Evolutionary conservation across 192 early-diverging fungal genomes (phyloP).

Genomic region (Mortierella hygrophila): DNA sequence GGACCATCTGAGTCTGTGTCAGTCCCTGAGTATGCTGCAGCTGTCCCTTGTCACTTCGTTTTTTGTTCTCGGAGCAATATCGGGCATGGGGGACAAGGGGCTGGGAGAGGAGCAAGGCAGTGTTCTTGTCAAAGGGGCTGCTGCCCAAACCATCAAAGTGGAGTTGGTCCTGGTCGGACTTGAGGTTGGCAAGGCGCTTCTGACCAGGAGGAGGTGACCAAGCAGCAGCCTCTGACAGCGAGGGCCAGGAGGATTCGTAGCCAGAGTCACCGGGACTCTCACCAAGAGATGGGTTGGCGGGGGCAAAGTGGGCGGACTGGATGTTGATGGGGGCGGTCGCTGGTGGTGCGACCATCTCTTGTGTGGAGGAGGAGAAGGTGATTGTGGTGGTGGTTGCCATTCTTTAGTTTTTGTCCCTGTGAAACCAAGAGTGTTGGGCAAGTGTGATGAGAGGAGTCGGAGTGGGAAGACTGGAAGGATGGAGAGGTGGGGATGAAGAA

Average conservation of each 20-base stretch:
- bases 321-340: constrained; percentile 43
- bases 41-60: neutral
- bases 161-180: neutral
- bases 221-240: constrained; percentile 47
- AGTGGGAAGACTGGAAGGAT: neutral
- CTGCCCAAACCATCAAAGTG: neutral
- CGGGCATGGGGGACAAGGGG: neutral
- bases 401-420: neutral
- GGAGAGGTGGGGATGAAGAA: neutral
- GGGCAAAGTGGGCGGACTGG: constrained; percentile 8
- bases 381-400: constrained; percentile 25
- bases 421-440: neutral
- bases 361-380: neutral
- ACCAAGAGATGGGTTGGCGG: constrained; percentile 3
- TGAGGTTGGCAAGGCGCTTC: constrained; percentile 15
- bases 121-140: constrained; percentile 17
- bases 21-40: neutral
- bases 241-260: constrained; percentile 56
- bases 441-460: neutral
- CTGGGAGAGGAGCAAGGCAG: neutral
- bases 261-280: constrained; percentile 52
- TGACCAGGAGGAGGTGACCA: constrained; percentile 30
- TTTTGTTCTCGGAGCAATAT: constrained; percentile 8
- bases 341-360: constrained; percentile 30
- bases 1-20: neutral